phyloP scores from a whole-genome alignment of 2,329 filamentous ascomycete genomes.

The Trichophyton rubrum region DNA sequence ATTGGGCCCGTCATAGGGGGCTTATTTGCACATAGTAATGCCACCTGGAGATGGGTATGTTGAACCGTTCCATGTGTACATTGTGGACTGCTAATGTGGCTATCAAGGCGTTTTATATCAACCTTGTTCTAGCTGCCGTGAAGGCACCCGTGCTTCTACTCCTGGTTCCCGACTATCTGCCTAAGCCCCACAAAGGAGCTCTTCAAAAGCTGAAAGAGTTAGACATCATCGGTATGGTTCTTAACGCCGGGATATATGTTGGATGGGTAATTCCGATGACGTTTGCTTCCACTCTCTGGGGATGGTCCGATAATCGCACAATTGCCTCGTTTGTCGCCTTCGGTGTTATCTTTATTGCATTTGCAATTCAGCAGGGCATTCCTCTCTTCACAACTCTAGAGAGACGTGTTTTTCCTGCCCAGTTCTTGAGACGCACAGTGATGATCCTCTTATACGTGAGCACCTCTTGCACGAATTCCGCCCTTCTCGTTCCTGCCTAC shows the following conservation, averaged over 20 bases:
- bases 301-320: conserved; percentile 35
- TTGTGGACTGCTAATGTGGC: neutral
- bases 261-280: conserved; percentile 37
- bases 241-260: conserved; percentile 31
- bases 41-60: conserved; percentile 7
- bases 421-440: conserved; percentile 32
- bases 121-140: conserved; percentile 4
- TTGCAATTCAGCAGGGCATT: conserved; percentile 35
- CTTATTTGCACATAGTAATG: conserved; percentile 5
- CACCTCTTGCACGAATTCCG: conserved; percentile 25
- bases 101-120: conserved; percentile 7
- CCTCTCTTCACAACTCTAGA: conserved; percentile 33
- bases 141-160: conserved; percentile 4
- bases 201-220: conserved; percentile 21
- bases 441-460: conserved; percentile 35
- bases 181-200: conserved; percentile 4
- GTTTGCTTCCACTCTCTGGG: conserved; percentile 38
- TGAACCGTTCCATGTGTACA: neutral
- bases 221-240: conserved; percentile 34
- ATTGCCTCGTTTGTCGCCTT: conserved; percentile 40
- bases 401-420: conserved; percentile 38
- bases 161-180: neutral
- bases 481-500: conserved; percentile 35
- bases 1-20: conserved; percentile 8
- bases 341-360: conserved; percentile 33